A percentile compares a stretch with the other conserved stretches of the same genome.
Evolutionary conservation across 108 stramenopile species (phyloP).

Genomic region (Pseudonitzschia multistriata): DNA sequence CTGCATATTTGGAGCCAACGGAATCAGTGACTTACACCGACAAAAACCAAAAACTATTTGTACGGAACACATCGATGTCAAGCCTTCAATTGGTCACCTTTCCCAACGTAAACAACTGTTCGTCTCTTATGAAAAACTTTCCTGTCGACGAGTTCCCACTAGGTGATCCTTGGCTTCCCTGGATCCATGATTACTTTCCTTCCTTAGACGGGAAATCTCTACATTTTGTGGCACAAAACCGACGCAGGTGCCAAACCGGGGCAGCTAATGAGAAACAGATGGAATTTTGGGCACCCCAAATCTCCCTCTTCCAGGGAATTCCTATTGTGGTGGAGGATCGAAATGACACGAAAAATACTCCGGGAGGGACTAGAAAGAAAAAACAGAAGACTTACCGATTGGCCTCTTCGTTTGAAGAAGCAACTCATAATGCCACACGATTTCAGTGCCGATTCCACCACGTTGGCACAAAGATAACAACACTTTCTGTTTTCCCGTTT

Average conservation of each 20-base stretch:
- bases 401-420: conserved; percentile 42
- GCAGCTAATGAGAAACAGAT: conserved; percentile 26
- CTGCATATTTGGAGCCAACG: conserved; percentile 32
- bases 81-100: conserved; percentile 8
- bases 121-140: conserved; percentile 49
- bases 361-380: conserved; percentile 28
- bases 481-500: conserved; percentile 55
- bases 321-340: conserved; percentile 31
- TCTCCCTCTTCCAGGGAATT: conserved; percentile 66
- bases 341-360: conserved; percentile 24
- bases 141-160: conserved; percentile 64
- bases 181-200: conserved; percentile 79
- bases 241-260: conserved; percentile 67
- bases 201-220: conserved; percentile 42
- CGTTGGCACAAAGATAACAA: conserved; percentile 22
- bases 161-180: conserved; percentile 79
- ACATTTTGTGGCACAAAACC: conserved; percentile 79
- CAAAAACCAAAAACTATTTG: not conserved
- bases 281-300: conserved; percentile 65
- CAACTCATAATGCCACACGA: conserved; percentile 59
- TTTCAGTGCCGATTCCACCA: conserved; percentile 75
- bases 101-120: conserved; percentile 26
- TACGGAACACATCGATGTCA: conserved; percentile 15
- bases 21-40: conserved; percentile 1
- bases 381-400: conserved; percentile 22